A percentile compares a stretch with the other conserved stretches of the same genome.
Conservation (phyloP, 1,284 basidiomycete genomes). For the Thelephora terrestris region DNA sequence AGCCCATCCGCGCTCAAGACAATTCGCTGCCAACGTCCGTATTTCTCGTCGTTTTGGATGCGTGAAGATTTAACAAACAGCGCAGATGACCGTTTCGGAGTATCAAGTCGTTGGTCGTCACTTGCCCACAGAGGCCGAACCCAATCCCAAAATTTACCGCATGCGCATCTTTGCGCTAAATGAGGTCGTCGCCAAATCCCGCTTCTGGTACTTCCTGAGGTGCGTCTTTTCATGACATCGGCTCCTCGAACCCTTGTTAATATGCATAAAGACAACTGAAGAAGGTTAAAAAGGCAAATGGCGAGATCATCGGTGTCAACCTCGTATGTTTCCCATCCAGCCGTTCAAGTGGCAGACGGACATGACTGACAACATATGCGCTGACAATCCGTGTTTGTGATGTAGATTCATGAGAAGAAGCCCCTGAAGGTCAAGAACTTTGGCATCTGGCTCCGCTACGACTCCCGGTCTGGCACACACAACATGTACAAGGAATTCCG, state of each 20-base stretch:
- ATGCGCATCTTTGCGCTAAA: constrained; percentile 99
- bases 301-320: constrained; percentile 98
- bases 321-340: constrained; percentile 83
- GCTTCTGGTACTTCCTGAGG: constrained; percentile 99
- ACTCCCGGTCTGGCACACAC: constrained; percentile 96
- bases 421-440: constrained; percentile 99
- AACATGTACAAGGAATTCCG: constrained; percentile 99
- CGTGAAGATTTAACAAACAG: background rate
- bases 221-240: constrained; percentile 19
- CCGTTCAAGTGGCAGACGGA: constrained; percentile 79
- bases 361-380: constrained; percentile 45
- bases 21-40: background rate
- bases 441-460: constrained; percentile 99
- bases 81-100: constrained; percentile 54
- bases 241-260: background rate
- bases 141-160: constrained; percentile 94
- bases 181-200: constrained; percentile 96
- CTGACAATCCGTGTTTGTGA: constrained; percentile 14
- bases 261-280: constrained; percentile 67
- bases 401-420: constrained; percentile 92
- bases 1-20: background rate
- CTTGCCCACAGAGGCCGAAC: constrained; percentile 89
- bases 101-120: constrained; percentile 98
- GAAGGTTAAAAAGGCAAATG: constrained; percentile 99
- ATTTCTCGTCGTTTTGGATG: background rate